Evolutionary conservation across 1,139 yeast genomes (phyloP), one percentile per base, ranked within the genome.

Genomic region (Taphrina wiesneri): DNA sequence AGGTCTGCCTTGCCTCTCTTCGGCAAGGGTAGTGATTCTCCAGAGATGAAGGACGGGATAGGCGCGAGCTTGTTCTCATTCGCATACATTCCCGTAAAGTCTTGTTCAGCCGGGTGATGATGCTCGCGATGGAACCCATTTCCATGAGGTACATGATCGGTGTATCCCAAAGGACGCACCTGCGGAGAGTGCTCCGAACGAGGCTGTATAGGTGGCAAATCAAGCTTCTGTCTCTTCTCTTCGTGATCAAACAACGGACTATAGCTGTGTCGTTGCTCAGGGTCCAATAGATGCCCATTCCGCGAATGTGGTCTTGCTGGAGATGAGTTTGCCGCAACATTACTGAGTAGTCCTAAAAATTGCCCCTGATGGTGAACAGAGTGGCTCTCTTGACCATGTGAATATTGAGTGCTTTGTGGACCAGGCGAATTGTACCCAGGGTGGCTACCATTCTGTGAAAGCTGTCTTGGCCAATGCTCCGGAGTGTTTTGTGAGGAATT

Each of bases 241-340:
- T 54, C 59, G 21, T 54, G 59, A n/a, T 54, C 59, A 32, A 36
- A 39, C 46, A 36, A 23, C 11, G 59, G 59, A 36, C 59, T 54
- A 26, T 54, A 39, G 3, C 26, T 54, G 34, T 39, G 32, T 28
- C 59, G 59, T 28, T 26, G 32, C 26, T 54, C 59, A n/a, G 13
- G 19, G 11, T 54, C 59, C 23, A 54, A 17, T 9, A 39, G n/a
- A 11, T 52, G 56, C 19, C 39, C 41, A 26, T 39, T 54, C 6
- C 59, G 59, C 17, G 59, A 54, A 17, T 28, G 49, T 11, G 59
- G 59, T 23, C 59, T 11, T 25, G 39, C 59, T 4, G 59, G 59
- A 17, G 59, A 54, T 21, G 59, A 54, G 39, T 54, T 54, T 1
- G 59, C 59, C 6, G 59, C 59, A 7, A 54, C 59, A 25, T 54